Evolutionary conservation across 2,329 filamentous ascomycete genomes (phyloP), one percentile per base, ranked within the genome.

Genomic region (Ophiostoma himal-ulmi): DNA sequence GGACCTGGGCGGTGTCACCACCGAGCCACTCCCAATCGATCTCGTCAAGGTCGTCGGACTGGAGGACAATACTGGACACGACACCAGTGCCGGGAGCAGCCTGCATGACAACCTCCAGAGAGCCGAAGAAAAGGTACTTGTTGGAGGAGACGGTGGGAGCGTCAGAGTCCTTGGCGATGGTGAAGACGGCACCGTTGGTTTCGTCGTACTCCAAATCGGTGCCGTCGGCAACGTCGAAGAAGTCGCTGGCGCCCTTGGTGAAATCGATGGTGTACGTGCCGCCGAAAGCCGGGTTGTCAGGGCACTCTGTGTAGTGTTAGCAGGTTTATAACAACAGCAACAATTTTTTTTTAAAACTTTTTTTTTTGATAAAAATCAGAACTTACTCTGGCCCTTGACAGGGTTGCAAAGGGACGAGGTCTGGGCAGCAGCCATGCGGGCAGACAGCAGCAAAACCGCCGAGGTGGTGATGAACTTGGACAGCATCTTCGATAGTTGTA

Each of bases 11-110:
- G 74, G 85, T 81, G 77, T 92, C 87, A 69, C 88, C 89, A 71
- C 94, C 95, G 71, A 98, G 85, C 90, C 92, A 97, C 81, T 98
- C 94, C 91, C 93, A 96, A 80, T 98, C 94, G 73, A 98, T 95
- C 84, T 97, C 93, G 78, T 98, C 94, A 39, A 97, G 85, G 77
- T 90, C 88, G 76, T 97, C 93, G 1, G 93, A 97, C 82, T 97
- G 91, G 74, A 99, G 83, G 60, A 98, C 93, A 57, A 92, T 85
- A 74, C 91, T 94, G 81, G 93, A 97, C 73, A 99, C 91, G 74
- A 99, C 91, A 74, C 95, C 95, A 7, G 83, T 83, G 62, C 94
- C 95, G 3, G 90, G 86, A 36, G 95, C 90, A 54, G 91, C 90
- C 80, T 93, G 90, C 77, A 96, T 82, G 39, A 86, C 87, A 72